Base-by-base conservation (phyloP, 73 alveolate species). In the Paramecium tetraurelia region DNA sequence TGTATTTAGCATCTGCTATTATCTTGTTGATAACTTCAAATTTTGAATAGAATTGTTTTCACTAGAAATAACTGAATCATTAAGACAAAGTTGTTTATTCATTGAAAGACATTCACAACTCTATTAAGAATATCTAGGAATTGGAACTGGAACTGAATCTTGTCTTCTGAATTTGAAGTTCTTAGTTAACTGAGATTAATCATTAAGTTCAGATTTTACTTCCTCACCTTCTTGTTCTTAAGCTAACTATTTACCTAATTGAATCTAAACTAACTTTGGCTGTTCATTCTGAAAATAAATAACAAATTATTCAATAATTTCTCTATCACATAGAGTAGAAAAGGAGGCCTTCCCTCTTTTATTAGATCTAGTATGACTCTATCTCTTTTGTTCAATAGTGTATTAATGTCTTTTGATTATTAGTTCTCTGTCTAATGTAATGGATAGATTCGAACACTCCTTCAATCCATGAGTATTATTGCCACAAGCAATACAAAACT, bases 331-430 rank as follows among this genome's bases (percentile, higher is more conserved):
- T 27, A 40, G 18, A 2, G 90, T 46, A 20, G 46, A 27, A 80
- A 80, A 80, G 0, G 33, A 12, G 14, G 46, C 12, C 14, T 48
- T 80, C 18, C 33, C 43, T 48, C 70, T 44, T 43, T 46, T 40
- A 10, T 24, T 46, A 9, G 70, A 44, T 80, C 90, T 80, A 22
- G 24, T 43, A 6, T 40, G 33, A 31, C 12, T 16, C 11, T 35
- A 11, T 80, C 90, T 80, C 10, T 80, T 22, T 35, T 80, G 20
- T 3, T 33, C 48, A n/a, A 44, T n/a, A 24, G 44, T 24, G 16
- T 24, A 80, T 80, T 21, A 80, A 80, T 44, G 24, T 43, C 90
- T 80, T 24, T 80, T 80, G 21, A 80, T 80, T 16, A 80, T 80
- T 44, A 80, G 10, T 48, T 80, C 90, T 80, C 75, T 80, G 27